These are phyloP conservation scores for Diutina ranongensis DNA, from an alignment of 1,139 yeast genomes.

Conservation along the genomic window DNA sequence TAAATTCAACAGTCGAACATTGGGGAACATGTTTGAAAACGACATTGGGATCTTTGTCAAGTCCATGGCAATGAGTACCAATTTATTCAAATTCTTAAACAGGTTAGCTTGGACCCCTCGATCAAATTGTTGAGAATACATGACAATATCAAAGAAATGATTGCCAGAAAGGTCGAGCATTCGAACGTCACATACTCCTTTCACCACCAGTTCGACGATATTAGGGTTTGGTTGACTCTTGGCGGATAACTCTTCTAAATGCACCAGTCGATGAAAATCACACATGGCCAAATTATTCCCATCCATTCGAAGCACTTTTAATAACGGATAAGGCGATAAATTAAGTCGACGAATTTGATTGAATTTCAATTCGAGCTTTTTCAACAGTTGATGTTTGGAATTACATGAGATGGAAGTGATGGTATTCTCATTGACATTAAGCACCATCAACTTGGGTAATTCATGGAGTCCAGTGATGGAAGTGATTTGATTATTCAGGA, in stretches of 20 bases:
- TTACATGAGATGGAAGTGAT: slow-evolving; percentile 17
- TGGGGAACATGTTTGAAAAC: slow-evolving; percentile 31
- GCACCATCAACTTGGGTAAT: slow-evolving; percentile 23
- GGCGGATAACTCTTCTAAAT: slow-evolving; percentile 23
- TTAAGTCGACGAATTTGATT: slow-evolving; percentile 25
- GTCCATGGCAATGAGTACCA: slow-evolving; percentile 36
- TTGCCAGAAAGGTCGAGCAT: slow-evolving; percentile 33
- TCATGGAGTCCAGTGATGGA: slow-evolving; percentile 24
- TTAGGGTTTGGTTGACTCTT: slow-evolving; percentile 20
- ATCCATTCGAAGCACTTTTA: slow-evolving; percentile 37
- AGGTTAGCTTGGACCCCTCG: slow-evolving; percentile 9
- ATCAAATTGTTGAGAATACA: slow-evolving; percentile 2
- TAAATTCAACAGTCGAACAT: slow-evolving; percentile 35
- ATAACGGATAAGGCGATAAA: slow-evolving; percentile 21
- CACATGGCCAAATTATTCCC: slow-evolving; percentile 18
- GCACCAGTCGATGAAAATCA: slow-evolving; percentile 11
- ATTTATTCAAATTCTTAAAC: slow-evolving; percentile 27
- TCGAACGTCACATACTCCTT: slow-evolving; percentile 14
- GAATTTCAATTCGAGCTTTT: slow-evolving; percentile 31
- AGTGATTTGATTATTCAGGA: slow-evolving; percentile 31
- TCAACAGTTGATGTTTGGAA: slow-evolving; percentile 21
- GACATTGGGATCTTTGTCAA: slow-evolving; percentile 23
- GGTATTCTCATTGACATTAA: slow-evolving; percentile 34
- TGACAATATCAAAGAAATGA: slow-evolving; percentile 9
- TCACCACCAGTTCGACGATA: slow-evolving; percentile 14